These are phyloP conservation scores for Daldinia vernicosa DNA, from an alignment of 495 filamentous ascomycete species.

Conservation along the genomic window DNA sequence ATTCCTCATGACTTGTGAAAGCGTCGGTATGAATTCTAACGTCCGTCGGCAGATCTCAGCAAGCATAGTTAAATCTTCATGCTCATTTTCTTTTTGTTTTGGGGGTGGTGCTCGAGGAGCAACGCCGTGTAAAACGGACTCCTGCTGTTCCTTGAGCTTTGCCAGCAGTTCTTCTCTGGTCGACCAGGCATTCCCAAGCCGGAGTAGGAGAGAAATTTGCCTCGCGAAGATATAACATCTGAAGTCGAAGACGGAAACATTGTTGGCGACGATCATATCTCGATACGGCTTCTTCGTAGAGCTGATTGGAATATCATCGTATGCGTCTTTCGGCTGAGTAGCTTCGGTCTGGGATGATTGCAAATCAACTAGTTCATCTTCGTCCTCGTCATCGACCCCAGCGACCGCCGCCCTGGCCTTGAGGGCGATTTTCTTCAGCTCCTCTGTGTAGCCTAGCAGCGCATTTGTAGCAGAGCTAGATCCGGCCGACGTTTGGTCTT, in stretches of 20 bases:
- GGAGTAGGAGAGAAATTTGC: constrained; percentile 83
- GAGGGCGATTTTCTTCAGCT: constrained; percentile 68
- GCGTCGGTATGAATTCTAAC: constrained; percentile 80
- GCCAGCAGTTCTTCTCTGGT: constrained; percentile 64
- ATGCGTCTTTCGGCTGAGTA: constrained; percentile 41
- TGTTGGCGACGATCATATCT: constrained; percentile 91
- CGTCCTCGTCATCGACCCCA: constrained; percentile 48
- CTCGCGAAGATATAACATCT: constrained; percentile 92
- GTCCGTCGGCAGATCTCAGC: constrained; percentile 82
- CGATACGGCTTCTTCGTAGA: constrained; percentile 83
- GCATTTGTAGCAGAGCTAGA: constrained; percentile 55
- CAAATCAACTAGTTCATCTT: constrained; percentile 59
- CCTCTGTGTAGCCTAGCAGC: constrained; percentile 74
- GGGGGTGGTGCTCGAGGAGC: constrained; percentile 57
- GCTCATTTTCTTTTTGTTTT: constrained; percentile 61
- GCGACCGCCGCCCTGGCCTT: constrained; percentile 52
- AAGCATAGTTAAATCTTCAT: constrained; percentile 78
- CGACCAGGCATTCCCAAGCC: constrained; percentile 76
- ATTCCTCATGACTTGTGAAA: constrained; percentile 77
- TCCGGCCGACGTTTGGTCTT: constrained; percentile 70
- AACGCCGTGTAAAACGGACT: constrained; percentile 60
- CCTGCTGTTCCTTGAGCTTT: constrained; percentile 66
- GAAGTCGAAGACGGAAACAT: constrained; percentile 98
- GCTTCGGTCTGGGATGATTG: constrained; percentile 48
- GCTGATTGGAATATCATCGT: constrained; percentile 71